Conservation (phyloP, 257 asterid species). For the Solanum clarkiae region DNA sequence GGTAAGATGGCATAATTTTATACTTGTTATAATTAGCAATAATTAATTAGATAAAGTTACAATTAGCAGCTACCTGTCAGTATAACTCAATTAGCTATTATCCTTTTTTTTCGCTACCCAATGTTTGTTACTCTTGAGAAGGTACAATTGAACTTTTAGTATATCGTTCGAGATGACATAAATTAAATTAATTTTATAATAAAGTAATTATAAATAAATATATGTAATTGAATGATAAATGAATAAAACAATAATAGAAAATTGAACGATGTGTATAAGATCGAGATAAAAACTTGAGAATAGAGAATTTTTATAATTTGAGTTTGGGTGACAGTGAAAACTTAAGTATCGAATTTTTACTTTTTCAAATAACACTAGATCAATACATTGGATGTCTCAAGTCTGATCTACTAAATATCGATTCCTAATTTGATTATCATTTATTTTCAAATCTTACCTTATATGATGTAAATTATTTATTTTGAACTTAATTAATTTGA, state of each 20-base stretch:
- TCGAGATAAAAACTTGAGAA: background rate
- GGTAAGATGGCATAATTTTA: background rate
- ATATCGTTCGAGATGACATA: background rate
- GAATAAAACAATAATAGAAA: background rate
- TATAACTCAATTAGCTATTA: background rate
- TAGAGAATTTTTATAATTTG: background rate
- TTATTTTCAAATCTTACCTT: too few species aligned
- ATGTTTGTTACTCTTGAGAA: background rate
- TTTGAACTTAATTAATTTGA: background rate
- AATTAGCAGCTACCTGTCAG: background rate
- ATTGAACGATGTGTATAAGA: background rate
- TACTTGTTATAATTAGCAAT: background rate
- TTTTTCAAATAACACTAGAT: too few species aligned
- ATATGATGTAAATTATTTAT: background rate
- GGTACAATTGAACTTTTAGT: too few species aligned
- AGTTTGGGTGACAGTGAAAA: background rate
- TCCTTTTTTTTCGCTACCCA: background rate
- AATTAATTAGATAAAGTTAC: background rate
- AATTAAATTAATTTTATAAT: background rate
- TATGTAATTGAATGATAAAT: background rate
- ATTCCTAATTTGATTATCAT: background rate
- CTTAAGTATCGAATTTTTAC: background rate
- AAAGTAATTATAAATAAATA: background rate
- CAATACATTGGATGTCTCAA: too few species aligned
- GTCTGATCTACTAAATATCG: too few species aligned